Evolutionary conservation across 78 protist genomes (phyloP).

Genomic region (Anaeramoeba flamelloides): DNA sequence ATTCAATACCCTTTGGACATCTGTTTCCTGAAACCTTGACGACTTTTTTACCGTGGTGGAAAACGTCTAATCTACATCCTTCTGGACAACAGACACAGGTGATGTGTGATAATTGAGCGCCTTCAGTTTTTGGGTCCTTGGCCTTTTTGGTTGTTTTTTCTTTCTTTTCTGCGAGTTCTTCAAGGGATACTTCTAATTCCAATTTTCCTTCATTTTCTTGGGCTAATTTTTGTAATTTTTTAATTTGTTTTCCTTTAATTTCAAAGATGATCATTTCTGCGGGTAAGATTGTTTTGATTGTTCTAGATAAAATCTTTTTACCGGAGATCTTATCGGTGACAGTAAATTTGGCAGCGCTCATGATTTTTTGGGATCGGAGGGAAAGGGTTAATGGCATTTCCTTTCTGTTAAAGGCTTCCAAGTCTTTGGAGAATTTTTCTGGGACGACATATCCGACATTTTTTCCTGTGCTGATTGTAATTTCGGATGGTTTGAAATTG

Average conservation of each 20-base stretch:
- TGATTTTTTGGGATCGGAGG: background rate
- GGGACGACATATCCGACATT: background rate
- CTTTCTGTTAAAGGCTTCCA: too few species aligned
- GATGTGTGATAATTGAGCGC: too few species aligned
- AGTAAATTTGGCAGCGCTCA: background rate
- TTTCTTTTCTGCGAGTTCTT: too few species aligned
- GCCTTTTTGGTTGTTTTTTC: background rate
- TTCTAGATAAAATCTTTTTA: background rate
- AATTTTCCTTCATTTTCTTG: too few species aligned
- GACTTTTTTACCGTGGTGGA: background rate
- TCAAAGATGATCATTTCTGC: slow-evolving; percentile 2
- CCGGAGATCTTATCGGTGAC: background rate
- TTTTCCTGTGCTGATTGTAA: background rate
- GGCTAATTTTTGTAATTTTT: background rate
- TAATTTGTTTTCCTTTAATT: background rate
- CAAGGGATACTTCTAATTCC: background rate
- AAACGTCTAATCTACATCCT: background rate
- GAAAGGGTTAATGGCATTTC: too few species aligned
- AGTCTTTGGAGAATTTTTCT: background rate
- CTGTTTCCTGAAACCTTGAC: background rate
- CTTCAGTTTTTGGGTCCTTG: background rate
- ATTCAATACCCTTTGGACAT: background rate
- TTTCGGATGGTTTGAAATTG: background rate
- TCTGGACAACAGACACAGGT: background rate
- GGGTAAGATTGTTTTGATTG: background rate